Conservation (phyloP, 2,329 filamentous ascomycete species). For the Phialophora verrucosa region DNA sequence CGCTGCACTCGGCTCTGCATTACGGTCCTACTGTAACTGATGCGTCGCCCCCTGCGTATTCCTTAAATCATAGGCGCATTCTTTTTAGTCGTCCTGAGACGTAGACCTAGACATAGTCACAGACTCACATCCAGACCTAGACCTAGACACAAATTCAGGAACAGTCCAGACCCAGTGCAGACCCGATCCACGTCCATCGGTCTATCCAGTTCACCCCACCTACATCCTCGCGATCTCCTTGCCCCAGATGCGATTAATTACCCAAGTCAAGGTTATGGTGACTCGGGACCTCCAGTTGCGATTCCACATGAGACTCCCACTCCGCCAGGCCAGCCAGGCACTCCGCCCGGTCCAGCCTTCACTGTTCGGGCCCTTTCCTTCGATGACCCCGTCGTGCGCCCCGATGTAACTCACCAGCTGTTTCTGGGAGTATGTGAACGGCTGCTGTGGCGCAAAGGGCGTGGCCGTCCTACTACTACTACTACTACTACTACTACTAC, state of each 20-base stretch:
- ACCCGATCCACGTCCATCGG: no score
- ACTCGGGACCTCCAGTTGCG: slow-evolving; percentile 44
- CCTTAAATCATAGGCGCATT: no score
- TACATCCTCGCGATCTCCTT: slow-evolving; percentile 44
- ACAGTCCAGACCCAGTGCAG: no score
- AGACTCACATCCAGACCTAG: no score
- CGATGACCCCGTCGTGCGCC: slow-evolving; percentile 50
- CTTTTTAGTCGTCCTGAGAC: no score
- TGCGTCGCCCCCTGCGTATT: no score
- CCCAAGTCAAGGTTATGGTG: slow-evolving; percentile 46
- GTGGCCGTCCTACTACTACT: background rate
- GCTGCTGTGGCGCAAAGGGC: slow-evolving; percentile 8
- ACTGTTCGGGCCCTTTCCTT: slow-evolving; percentile 41
- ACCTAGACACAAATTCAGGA: no score
- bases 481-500: background rate
- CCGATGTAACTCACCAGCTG: slow-evolving; percentile 51
- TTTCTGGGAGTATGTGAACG: slow-evolving; percentile 50
- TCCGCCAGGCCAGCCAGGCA: slow-evolving; percentile 54
- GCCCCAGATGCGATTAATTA: slow-evolving; percentile 44
- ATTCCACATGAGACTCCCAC: slow-evolving; percentile 47
- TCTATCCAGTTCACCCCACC: no score
- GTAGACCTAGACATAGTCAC: no score
- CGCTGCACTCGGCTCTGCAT: no score
- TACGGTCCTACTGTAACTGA: no score
- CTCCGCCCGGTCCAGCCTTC: slow-evolving; percentile 48